phyloP scores from a whole-genome alignment of 257 asterid genomes.

The Eustoma russellianum region DNA sequence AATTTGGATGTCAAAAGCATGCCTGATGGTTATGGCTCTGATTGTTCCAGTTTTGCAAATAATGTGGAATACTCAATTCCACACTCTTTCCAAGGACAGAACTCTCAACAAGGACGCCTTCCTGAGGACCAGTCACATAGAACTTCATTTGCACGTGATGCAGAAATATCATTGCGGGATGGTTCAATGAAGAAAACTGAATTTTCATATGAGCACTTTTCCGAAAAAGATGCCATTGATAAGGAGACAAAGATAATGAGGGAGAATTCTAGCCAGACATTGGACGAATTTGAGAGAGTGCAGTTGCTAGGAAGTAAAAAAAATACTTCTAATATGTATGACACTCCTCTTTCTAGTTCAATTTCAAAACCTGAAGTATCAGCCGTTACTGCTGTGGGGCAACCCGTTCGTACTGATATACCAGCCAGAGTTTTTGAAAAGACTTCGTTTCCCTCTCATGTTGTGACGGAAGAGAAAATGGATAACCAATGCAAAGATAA shows the following conservation, averaged over 20 bases:
- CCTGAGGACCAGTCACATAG: constrained; percentile 28
- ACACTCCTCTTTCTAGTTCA: constrained; percentile 18
- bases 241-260: constrained; percentile 40
- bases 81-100: constrained; percentile 25
- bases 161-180: constrained; percentile 31
- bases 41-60: constrained; percentile 30
- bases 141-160: constrained; percentile 20
- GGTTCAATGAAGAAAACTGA: constrained; percentile 30
- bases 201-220: constrained; percentile 29
- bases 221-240: constrained; percentile 25
- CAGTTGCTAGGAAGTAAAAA: constrained; percentile 37
- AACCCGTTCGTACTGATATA: constrained; percentile 22
- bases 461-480: constrained; percentile 29
- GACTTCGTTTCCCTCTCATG: constrained; percentile 26
- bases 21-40: constrained; percentile 30
- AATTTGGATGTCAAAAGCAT: constrained; percentile 22
- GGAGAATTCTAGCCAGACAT: constrained; percentile 39
- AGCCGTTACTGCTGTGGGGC: constrained; percentile 20
- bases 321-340: constrained; percentile 21
- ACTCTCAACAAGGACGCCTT: constrained; percentile 27
- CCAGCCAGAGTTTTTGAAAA: constrained; percentile 19
- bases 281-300: constrained; percentile 30
- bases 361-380: constrained; percentile 32
- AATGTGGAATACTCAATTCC: constrained; percentile 28
- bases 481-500: constrained; percentile 29